Evolutionary conservation across 1,284 basidiomycete genomes (phyloP).

Genomic region (Leccinum subatratum): DNA sequence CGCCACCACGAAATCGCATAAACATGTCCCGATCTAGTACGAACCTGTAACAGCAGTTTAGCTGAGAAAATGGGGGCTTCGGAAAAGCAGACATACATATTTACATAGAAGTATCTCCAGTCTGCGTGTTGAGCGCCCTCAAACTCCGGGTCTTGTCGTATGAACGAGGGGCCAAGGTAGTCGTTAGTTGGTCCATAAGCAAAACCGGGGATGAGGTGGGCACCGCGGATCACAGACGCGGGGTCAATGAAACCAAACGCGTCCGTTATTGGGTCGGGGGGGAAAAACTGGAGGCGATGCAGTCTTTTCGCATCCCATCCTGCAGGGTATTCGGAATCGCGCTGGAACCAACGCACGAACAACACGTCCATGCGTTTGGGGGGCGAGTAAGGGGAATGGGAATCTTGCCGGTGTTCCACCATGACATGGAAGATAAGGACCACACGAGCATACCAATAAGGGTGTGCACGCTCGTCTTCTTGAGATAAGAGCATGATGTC

Average conservation of each 20-base stretch:
- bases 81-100: too few species aligned
- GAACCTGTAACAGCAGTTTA: background rate
- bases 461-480: background rate
- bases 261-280: background rate
- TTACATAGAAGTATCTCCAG: too few species aligned
- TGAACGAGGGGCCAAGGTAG: background rate
- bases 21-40: background rate
- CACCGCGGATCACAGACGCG: background rate
- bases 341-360: background rate
- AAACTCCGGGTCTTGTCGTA: background rate
- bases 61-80: too few species aligned
- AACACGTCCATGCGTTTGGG: background rate
- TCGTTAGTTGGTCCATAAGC: background rate
- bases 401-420: background rate
- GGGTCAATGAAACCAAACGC: background rate
- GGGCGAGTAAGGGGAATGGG: too few species aligned
- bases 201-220: background rate
- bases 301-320: background rate
- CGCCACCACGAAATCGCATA: background rate
- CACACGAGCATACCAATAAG: background rate
- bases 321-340: background rate
- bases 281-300: background rate
- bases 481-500: background rate
- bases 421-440: background rate
- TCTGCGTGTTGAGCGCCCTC: too few species aligned